Conservation (phyloP, 306 rosid genomes). For the Vicia sativa region DNA sequence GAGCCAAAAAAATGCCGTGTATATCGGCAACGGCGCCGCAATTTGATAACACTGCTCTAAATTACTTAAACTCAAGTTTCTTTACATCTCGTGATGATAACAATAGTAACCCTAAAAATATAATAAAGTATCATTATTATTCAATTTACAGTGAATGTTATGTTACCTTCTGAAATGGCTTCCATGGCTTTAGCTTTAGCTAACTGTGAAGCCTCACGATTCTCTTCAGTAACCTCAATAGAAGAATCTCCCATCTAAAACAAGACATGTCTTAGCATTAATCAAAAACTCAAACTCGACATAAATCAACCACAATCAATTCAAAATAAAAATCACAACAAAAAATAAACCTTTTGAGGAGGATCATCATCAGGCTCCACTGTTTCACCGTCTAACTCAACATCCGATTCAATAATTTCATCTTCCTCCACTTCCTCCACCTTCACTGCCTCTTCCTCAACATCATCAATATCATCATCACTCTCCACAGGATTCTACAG, state of each 20-base stretch:
- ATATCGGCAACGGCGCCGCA: no score
- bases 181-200: slow-evolving; percentile 75
- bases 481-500: slow-evolving; percentile 56
- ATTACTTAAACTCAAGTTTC: no score
- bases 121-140: slow-evolving; percentile 11
- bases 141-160: slow-evolving; percentile 22
- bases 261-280: background rate
- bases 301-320: background rate
- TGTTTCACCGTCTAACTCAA: slow-evolving; percentile 82
- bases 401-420: slow-evolving; percentile 80
- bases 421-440: slow-evolving; percentile 73
- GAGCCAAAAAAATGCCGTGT: no score
- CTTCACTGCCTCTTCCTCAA: slow-evolving; percentile 40
- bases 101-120: slow-evolving; percentile 9
- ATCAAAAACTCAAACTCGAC: background rate
- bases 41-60: no score
- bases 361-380: slow-evolving; percentile 84
- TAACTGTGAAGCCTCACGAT: slow-evolving; percentile 71
- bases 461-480: slow-evolving; percentile 69
- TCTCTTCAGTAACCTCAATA: slow-evolving; percentile 77
- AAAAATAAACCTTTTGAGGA: slow-evolving; percentile 71
- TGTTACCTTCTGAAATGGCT: slow-evolving; percentile 79
- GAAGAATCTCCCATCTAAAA: slow-evolving; percentile 85
- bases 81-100: no score
- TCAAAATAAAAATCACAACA: background rate